Conservation (phyloP, 306 rosid species). For the Astragalus membranaceus region DNA sequence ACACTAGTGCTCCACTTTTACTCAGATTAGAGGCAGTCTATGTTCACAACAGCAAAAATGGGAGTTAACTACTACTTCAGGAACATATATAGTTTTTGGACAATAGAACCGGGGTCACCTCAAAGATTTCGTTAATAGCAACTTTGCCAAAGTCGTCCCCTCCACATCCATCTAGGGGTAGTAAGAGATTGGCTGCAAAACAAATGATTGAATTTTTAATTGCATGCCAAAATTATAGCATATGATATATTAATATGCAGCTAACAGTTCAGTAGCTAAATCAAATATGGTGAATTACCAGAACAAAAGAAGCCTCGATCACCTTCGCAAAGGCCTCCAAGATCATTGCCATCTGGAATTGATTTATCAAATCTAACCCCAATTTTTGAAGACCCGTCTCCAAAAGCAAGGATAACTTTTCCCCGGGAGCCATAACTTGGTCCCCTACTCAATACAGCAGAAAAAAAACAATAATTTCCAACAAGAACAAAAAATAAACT, state of each 20-base stretch:
- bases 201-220: constrained; percentile 5
- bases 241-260: not conserved
- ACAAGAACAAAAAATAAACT: not conserved
- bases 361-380: constrained; percentile 96
- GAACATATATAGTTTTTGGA: not conserved
- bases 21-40: constrained; percentile 68
- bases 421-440: constrained; percentile 83
- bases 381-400: constrained; percentile 77
- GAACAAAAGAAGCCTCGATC: constrained; percentile 92
- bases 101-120: constrained; percentile 39
- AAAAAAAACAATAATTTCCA: not conserved
- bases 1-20: constrained; percentile 50
- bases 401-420: constrained; percentile 83
- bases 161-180: constrained; percentile 61
- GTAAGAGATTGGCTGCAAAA: constrained; percentile 63
- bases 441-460: constrained; percentile 55
- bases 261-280: not conserved
- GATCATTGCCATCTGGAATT: constrained; percentile 90
- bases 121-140: constrained; percentile 78
- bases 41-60: not conserved
- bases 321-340: constrained; percentile 88
- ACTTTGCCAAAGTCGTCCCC: constrained; percentile 69
- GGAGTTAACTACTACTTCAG: constrained; percentile 16
- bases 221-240: not conserved
- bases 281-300: constrained; percentile 41